phyloP scores from a whole-genome alignment of 306 rosid genomes.

The Trifolium subterraneum region DNA sequence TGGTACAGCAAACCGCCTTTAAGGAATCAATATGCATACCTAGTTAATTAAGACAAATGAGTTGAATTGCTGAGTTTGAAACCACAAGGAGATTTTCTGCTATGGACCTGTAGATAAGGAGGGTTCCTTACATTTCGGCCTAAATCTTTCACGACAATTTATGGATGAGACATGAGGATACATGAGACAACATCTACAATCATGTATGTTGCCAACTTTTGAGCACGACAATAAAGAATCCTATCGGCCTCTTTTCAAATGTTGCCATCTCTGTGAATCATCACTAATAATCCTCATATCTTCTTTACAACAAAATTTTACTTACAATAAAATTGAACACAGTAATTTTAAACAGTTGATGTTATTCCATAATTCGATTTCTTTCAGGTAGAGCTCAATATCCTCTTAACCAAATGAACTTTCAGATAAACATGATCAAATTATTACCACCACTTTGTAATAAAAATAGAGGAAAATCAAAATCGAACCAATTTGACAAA shows the following conservation, averaged over 20 bases:
- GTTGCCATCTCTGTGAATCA: background rate
- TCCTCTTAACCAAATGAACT: background rate
- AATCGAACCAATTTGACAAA: background rate
- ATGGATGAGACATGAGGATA: background rate
- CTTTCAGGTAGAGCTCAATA: background rate
- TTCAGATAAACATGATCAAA: background rate
- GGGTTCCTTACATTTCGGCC: conserved; percentile 1
- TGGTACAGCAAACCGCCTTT: background rate
- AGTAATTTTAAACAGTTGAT: background rate
- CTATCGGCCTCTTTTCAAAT: background rate
- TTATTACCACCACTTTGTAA: conserved; percentile 1
- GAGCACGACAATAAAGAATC: background rate
- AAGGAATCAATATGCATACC: background rate
- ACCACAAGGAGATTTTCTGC: background rate
- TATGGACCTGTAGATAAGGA: background rate
- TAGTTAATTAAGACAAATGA: background rate
- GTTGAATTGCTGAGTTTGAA: conserved; percentile 2
- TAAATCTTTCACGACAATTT: background rate
- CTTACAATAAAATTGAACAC: conserved; percentile 1
- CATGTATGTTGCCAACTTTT: background rate
- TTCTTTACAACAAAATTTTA: background rate
- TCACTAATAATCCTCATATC: background rate
- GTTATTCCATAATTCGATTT: background rate
- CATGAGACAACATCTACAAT: background rate
- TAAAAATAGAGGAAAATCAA: background rate